phyloP scores from a whole-genome alignment of 805 yeast species.

The Kuraishia ogatae region DNA sequence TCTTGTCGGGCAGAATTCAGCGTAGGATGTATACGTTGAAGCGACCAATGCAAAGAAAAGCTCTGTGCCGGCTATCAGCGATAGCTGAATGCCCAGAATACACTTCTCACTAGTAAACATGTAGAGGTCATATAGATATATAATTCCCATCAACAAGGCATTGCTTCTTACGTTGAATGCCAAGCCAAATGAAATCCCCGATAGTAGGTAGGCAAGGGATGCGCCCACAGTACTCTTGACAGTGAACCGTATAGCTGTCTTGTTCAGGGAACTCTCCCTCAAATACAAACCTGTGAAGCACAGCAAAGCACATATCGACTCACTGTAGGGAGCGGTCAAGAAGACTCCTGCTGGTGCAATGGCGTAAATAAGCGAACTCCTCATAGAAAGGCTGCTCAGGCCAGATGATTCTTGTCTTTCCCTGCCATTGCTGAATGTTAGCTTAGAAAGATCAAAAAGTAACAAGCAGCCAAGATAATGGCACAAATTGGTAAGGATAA shows the following conservation, averaged over 20 bases:
- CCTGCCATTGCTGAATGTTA: slow-evolving; percentile 7
- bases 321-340: slow-evolving; percentile 67
- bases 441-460: slow-evolving; percentile 38
- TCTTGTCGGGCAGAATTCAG: slow-evolving; percentile 51
- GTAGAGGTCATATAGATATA: slow-evolving; percentile 50
- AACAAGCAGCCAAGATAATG: slow-evolving; percentile 43
- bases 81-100: slow-evolving; percentile 7
- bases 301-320: slow-evolving; percentile 56
- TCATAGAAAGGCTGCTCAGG: slow-evolving; percentile 14
- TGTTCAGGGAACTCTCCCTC: slow-evolving; percentile 28
- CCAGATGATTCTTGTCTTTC: neutral
- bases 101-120: slow-evolving; percentile 3
- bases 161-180: slow-evolving; percentile 69
- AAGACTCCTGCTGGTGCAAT: slow-evolving; percentile 81
- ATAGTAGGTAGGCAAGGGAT: slow-evolving; percentile 22
- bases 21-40: slow-evolving; percentile 46
- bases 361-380: slow-evolving; percentile 37
- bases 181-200: slow-evolving; percentile 47
- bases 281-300: slow-evolving; percentile 48
- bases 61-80: slow-evolving; percentile 48
- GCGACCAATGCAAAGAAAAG: slow-evolving; percentile 37
- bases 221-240: neutral
- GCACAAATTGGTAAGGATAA: slow-evolving; percentile 39
- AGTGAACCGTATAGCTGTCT: neutral
- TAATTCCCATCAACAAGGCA: slow-evolving; percentile 61